Evolutionary conservation across 2,329 filamentous ascomycete species (phyloP), one percentile per base, ranked within the genome.

Genomic region (Zasmidium citrigriseum): DNA sequence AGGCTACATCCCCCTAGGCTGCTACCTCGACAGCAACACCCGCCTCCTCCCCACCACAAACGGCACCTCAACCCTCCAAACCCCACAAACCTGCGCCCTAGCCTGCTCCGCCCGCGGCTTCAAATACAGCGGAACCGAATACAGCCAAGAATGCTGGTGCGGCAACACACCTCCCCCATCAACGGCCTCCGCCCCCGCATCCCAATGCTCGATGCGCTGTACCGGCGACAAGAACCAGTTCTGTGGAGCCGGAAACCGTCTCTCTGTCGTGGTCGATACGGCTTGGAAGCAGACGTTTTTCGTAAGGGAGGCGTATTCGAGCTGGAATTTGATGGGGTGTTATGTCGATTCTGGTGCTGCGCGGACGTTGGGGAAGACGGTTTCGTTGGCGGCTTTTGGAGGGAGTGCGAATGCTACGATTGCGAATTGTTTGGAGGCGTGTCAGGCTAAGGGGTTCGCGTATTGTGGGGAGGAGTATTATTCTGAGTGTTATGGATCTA

Each of bases 71-170:
- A 54, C 55, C 38, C 61, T 52, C 34, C 62, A 65, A 46, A 68
- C 66, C 9, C 64, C 63, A 27, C 55, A 60, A 46, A 60, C 60
- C 46, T 72, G 67, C 45, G 67, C 67, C 16, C 57, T 64, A 2
- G 58, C 57, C 27, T 72, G 69, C 60, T 61, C 59, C n/a, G 52
- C 55, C 23, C 52, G 60, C 16, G 68, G 67, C 23, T 65, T 66
- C 62, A 62, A 61, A 9, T 69, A 64, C 50, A 59, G 59, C 18
- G 76, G 75, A n/a, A 66, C 73, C 29, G 73, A 76, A 55, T 74
- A 73, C 55, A 67, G 66, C 22, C 20, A 57, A 56, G 25, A 62
- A 47, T 62, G 57, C 57, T 62, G 25, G 12, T 55, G 48, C 27
- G 57, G 54, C 29, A 46, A 55, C n/a, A 24, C 41, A 1, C n/a